Conservation (phyloP, 139 green algal species). For the Picochlorum sp. region DNA sequence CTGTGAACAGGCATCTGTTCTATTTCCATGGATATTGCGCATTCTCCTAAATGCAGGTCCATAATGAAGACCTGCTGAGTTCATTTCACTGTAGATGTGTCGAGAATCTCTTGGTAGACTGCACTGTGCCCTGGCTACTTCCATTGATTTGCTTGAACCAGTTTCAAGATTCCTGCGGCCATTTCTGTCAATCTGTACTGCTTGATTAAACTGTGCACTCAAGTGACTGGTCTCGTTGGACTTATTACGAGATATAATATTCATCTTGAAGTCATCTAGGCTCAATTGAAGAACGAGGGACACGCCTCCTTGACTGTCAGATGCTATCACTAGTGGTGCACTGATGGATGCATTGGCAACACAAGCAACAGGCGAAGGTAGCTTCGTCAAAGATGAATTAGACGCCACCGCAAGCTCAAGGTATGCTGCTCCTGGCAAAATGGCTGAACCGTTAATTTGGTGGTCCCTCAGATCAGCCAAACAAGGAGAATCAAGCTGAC, state of each 20-base stretch:
- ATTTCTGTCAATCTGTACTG: too few species aligned
- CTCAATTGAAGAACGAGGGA: conserved; percentile 5
- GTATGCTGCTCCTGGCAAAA: conserved; percentile 64
- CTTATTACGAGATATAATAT: conserved; percentile 16
- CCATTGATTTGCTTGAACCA: conserved; percentile 1
- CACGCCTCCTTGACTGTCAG: not conserved
- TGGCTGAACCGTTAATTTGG: conserved; percentile 19
- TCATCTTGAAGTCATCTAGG: conserved; percentile 11
- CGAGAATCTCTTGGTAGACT: conserved; percentile 15
- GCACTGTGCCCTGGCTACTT: conserved; percentile 35
- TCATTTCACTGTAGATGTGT: conserved; percentile 37
- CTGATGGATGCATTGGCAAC: conserved; percentile 26
- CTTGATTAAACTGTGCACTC: not conserved
- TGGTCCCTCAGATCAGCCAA: conserved; percentile 65
- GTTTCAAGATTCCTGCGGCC: too few species aligned
- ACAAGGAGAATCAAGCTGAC: conserved; percentile 22
- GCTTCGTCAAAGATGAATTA: conserved; percentile 4
- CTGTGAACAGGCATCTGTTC: not conserved
- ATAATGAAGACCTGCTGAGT: conserved; percentile 54
- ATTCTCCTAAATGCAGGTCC: conserved; percentile 45
- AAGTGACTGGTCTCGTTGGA: not conserved
- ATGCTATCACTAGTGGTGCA: conserved; percentile 37
- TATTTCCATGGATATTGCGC: conserved; percentile 12
- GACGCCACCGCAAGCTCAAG: conserved; percentile 46
- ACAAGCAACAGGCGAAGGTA: conserved; percentile 12